Evolutionary conservation across 2,329 filamentous ascomycete species (phyloP).

Genomic region (Canariomyces notabilis): DNA sequence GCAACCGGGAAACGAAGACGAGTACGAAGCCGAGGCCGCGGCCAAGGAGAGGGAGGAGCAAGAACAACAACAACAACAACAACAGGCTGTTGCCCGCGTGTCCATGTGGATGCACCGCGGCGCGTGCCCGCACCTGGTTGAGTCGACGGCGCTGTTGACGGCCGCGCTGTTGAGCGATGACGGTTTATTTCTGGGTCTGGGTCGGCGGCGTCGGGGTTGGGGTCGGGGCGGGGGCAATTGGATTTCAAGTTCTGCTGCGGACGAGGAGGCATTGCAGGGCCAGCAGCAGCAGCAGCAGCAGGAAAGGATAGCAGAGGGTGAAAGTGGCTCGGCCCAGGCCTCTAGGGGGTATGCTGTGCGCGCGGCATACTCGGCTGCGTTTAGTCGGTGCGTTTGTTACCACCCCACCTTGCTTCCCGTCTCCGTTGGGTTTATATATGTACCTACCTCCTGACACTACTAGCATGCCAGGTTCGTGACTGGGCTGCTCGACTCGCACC

Average conservation of each 20-base stretch:
- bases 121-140: slow-evolving; percentile 71
- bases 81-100: slow-evolving; percentile 53
- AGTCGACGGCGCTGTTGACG: slow-evolving; percentile 69
- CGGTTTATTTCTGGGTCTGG: not conserved
- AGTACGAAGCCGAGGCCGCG: too few species aligned
- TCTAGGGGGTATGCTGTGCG: slow-evolving; percentile 51
- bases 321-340: slow-evolving; percentile 8
- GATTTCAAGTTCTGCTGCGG: too few species aligned
- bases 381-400: slow-evolving; percentile 56
- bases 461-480: slow-evolving; percentile 65
- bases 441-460: too few species aligned
- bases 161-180: slow-evolving; percentile 62
- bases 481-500: slow-evolving; percentile 69
- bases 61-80: slow-evolving; percentile 23
- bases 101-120: slow-evolving; percentile 68
- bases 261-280: too few species aligned
- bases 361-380: slow-evolving; percentile 68
- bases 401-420: slow-evolving; percentile 3
- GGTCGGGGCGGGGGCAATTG: slow-evolving; percentile 36
- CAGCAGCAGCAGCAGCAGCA: too few species aligned
- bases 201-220: not conserved
- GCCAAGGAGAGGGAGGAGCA: not conserved
- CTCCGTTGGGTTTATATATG: too few species aligned
- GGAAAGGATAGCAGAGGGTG: too few species aligned
- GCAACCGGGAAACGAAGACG: too few species aligned